Evolutionary conservation across 768 basidiomycete species (phyloP).

Genomic region (Strobilomyces confusus): DNA sequence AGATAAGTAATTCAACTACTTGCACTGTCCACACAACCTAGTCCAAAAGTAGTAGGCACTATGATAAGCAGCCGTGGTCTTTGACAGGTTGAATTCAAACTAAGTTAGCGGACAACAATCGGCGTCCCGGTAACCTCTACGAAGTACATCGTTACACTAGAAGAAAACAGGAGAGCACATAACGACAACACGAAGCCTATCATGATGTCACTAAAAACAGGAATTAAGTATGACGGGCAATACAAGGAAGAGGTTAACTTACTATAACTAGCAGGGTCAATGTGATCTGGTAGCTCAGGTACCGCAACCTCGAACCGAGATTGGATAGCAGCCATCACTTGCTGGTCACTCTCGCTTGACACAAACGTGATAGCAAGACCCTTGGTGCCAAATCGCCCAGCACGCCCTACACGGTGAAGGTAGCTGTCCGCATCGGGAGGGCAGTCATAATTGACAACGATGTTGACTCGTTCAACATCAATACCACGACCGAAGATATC

Average conservation of each 20-base stretch:
- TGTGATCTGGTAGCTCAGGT: constrained; percentile 88
- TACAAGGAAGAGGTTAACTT: constrained; percentile 32
- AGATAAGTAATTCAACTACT: no score
- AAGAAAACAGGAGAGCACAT: constrained; percentile 3
- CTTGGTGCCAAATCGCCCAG: constrained; percentile 98
- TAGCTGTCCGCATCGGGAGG: constrained; percentile 98
- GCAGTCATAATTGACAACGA: constrained; percentile 98
- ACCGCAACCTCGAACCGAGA: constrained; percentile 97
- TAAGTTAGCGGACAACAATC: background rate
- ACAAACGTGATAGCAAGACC: constrained; percentile 98
- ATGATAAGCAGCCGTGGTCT: no score
- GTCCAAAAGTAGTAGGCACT: no score
- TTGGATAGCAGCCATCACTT: constrained; percentile 94
- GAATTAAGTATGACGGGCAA: background rate
- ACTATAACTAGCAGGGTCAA: constrained; percentile 96
- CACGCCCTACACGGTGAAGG: constrained; percentile 97
- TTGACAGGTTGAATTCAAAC: constrained; percentile 3
- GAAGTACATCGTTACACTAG: constrained; percentile 24
- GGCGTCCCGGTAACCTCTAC: constrained; percentile 7
- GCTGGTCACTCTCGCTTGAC: constrained; percentile 85
- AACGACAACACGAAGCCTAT: constrained; percentile 22
- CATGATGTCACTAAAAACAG: constrained; percentile 41
- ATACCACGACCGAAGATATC: constrained; percentile 99
- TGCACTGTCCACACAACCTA: no score
- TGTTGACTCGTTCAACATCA: constrained; percentile 99